Percentiles rank a stretch among this genome's conserved stretches.
These are phyloP conservation scores for Candida tallmaniae DNA, from an alignment of 805 yeast species.

Conservation along the genomic window DNA sequence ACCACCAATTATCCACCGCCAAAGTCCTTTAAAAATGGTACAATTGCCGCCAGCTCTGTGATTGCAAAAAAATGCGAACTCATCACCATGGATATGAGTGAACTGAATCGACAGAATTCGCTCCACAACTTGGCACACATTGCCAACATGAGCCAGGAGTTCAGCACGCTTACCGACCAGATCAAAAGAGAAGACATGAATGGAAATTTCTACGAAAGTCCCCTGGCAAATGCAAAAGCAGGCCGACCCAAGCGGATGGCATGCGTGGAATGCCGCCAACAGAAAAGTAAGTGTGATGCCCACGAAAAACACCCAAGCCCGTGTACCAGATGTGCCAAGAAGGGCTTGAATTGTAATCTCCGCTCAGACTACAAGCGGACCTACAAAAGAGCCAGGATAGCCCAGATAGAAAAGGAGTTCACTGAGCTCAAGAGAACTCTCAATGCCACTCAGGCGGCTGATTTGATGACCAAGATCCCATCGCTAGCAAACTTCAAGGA, in stretches of 20 bases:
- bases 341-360: constrained; percentile 65
- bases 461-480: constrained; percentile 24
- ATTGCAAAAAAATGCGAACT: constrained; percentile 2
- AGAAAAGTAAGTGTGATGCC: constrained; percentile 89
- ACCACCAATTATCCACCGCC: too few relatives aligned
- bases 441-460: constrained; percentile 28
- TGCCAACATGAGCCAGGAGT: constrained; percentile 42
- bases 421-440: constrained; percentile 60
- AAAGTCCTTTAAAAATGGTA: too few relatives aligned
- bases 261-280: constrained; percentile 95
- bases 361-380: constrained; percentile 85
- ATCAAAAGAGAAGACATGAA: constrained; percentile 11
- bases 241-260: constrained; percentile 59
- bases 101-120: constrained; percentile 19
- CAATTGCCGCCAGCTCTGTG: neutral
- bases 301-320: constrained; percentile 68
- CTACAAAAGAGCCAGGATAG: constrained; percentile 77
- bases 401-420: constrained; percentile 79
- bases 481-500: constrained; percentile 12
- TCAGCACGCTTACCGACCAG: constrained; percentile 26
- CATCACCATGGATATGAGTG: neutral
- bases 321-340: constrained; percentile 76
- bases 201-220: neutral
- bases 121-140: constrained; percentile 39
- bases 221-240: constrained; percentile 4